Percentiles rank a stretch among this genome's conserved stretches.
phyloP scores from a whole-genome alignment of 1,284 basidiomycete genomes.

The Xerocomus cyaneibrunnescens region DNA sequence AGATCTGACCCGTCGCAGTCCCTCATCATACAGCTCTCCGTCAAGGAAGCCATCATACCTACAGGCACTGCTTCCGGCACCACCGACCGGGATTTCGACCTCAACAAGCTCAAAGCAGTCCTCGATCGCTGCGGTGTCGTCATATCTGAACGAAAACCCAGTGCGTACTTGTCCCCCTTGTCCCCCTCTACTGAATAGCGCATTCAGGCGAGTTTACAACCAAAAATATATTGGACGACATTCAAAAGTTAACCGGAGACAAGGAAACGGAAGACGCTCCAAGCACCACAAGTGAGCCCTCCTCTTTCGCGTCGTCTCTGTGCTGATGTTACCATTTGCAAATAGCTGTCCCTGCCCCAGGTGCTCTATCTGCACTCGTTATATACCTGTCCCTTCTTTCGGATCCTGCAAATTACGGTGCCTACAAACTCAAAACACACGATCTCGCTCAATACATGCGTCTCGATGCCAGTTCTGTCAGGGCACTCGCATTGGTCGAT shows the following conservation, averaged over 20 bases:
- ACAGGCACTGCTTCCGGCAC: constrained; percentile 66
- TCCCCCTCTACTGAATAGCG: background rate
- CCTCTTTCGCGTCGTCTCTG: background rate
- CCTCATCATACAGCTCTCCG: constrained; percentile 92
- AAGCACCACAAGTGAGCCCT: constrained; percentile 11
- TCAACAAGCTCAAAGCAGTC: constrained; percentile 80
- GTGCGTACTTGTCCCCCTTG: constrained; percentile 43
- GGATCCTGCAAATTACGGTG: constrained; percentile 80
- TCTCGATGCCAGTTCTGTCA: constrained; percentile 91
- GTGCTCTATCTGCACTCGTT: constrained; percentile 77
- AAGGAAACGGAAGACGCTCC: constrained; percentile 26
- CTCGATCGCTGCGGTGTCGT: constrained; percentile 92
- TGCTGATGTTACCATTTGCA: constrained; percentile 30
- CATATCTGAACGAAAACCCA: constrained; percentile 83
- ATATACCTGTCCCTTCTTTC: constrained; percentile 82
- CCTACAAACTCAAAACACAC: constrained; percentile 82
- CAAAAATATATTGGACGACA: constrained; percentile 83
- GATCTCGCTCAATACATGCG: constrained; percentile 96
- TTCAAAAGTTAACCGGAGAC: constrained; percentile 62
- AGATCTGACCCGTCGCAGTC: constrained; percentile 53
- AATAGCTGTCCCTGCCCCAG: constrained; percentile 37
- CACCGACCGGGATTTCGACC: constrained; percentile 82
- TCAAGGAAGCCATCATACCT: constrained; percentile 87
- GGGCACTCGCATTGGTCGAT: constrained; percentile 88
- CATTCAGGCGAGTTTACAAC: constrained; percentile 77